Evolutionary conservation across 2,329 filamentous ascomycete genomes (phyloP).

Genomic region (Nemania sp.): DNA sequence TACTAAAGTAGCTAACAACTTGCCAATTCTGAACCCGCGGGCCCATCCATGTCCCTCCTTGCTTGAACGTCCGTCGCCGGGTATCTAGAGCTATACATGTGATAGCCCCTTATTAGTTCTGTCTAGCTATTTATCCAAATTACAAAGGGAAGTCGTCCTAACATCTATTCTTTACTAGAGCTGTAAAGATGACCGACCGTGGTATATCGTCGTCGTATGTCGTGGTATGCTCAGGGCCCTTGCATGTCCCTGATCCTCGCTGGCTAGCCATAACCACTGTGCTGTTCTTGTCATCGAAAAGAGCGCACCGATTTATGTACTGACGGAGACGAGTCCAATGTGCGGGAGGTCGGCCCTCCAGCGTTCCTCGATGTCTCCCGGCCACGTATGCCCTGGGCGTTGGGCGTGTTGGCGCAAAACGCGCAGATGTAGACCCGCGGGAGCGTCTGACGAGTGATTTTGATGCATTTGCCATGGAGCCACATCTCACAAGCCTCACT

Average conservation of each 20-base stretch:
- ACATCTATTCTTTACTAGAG: conserved; percentile 1
- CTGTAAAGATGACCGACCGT: background rate
- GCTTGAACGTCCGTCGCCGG: conserved; percentile 8
- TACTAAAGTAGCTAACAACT: conserved; percentile 3
- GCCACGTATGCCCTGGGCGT: conserved; percentile 54
- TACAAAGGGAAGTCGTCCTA: conserved; percentile 22
- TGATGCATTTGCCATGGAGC: conserved; percentile 67
- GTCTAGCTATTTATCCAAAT: background rate
- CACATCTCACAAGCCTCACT: conserved; percentile 69
- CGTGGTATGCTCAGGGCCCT: background rate
- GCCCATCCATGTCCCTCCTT: conserved; percentile 6
- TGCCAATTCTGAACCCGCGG: conserved; percentile 3
- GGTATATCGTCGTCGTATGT: no score
- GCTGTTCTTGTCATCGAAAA: conserved; percentile 44
- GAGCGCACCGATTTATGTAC: conserved; percentile 52
- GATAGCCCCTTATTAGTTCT: background rate
- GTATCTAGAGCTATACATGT: conserved; percentile 18
- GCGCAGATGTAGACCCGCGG: conserved; percentile 67
- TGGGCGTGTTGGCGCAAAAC: conserved; percentile 65
- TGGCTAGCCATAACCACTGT: background rate
- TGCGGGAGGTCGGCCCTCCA: conserved; percentile 35
- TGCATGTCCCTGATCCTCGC: background rate
- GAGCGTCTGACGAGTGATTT: conserved; percentile 60
- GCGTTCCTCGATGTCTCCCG: conserved; percentile 48
- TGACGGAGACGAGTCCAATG: conserved; percentile 46